Evolutionary conservation across 139 green algal genomes (phyloP).

Genomic region (Diplosphaera chodatii): DNA sequence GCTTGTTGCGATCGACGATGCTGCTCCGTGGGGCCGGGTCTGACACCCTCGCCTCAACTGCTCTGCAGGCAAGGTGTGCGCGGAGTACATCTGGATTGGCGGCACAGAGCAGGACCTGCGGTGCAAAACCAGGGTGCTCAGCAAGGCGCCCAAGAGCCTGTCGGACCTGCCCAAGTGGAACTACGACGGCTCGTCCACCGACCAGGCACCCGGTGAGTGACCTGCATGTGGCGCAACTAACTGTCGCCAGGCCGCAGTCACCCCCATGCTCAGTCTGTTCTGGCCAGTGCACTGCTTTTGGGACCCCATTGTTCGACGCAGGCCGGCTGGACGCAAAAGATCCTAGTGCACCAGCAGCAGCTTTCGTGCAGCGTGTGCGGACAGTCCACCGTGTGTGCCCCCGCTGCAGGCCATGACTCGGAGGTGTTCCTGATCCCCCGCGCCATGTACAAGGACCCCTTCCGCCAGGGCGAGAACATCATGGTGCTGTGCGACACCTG

Average conservation of each 20-base stretch:
- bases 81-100: constrained; percentile 92
- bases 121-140: constrained; percentile 60
- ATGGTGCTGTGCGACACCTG: constrained; percentile 94
- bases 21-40: not conserved
- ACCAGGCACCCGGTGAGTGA: constrained; percentile 44
- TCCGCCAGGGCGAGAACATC: constrained; percentile 87
- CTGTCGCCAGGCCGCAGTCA: too few species aligned
- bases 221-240: not conserved
- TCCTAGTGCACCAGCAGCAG: too few species aligned
- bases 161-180: constrained; percentile 92
- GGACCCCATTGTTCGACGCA: too few species aligned
- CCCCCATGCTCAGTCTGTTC: too few species aligned
- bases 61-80: constrained; percentile 51
- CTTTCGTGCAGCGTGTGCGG: too few species aligned
- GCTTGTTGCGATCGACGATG: too few species aligned
- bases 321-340: too few species aligned
- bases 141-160: constrained; percentile 37
- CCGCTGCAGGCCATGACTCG: constrained; percentile 74
- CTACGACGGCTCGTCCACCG: constrained; percentile 92
- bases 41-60: too few species aligned
- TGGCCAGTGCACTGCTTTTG: too few species aligned
- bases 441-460: constrained; percentile 79
- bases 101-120: constrained; percentile 74
- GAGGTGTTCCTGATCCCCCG: constrained; percentile 81
- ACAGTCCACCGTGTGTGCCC: too few species aligned